These are phyloP conservation scores for Picea glauca DNA, from an alignment of 75 land plant genomes.

Conservation along the genomic window DNA sequence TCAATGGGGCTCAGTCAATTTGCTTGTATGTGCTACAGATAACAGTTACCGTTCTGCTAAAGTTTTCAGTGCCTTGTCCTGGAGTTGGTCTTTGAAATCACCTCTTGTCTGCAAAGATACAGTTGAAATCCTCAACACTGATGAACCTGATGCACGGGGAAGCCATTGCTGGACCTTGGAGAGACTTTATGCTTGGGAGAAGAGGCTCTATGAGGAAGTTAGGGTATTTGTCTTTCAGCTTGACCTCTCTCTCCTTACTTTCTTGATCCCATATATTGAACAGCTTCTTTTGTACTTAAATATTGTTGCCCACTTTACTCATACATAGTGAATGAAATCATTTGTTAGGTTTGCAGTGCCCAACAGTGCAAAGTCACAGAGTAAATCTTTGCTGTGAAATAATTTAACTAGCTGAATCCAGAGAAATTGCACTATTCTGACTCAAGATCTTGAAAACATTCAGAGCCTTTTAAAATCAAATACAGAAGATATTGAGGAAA, in stretches of 20 bases:
- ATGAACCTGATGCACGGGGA: constrained; percentile 36
- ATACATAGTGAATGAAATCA: neutral
- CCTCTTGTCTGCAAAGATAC: constrained; percentile 35
- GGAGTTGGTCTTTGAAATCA: constrained; percentile 68
- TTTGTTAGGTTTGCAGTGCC: neutral
- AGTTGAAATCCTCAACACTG: constrained; percentile 6
- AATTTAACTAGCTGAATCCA: neutral
- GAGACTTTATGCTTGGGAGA: constrained; percentile 62
- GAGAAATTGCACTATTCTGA: neutral
- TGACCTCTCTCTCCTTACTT: neutral
- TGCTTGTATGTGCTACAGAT: constrained; percentile 23
- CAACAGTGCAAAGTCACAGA: neutral
- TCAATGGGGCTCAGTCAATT: neutral
- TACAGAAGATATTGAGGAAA: neutral
- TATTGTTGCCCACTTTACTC: constrained; percentile 4
- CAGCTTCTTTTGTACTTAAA: neutral
- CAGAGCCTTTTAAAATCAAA: neutral
- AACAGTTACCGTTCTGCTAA: constrained; percentile 48
- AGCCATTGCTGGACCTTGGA: constrained; percentile 72
- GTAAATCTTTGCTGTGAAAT: too few relatives aligned
- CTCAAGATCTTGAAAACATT: neutral
- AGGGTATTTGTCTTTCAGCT: constrained; percentile 47
- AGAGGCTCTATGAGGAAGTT: constrained; percentile 73
- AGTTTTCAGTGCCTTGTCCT: constrained; percentile 64
- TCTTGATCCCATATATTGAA: too few relatives aligned